Evolutionary conservation across 2,329 filamentous ascomycete species (phyloP), one percentile per base, ranked within the genome.

Genomic region (Aspergillus latus): DNA sequence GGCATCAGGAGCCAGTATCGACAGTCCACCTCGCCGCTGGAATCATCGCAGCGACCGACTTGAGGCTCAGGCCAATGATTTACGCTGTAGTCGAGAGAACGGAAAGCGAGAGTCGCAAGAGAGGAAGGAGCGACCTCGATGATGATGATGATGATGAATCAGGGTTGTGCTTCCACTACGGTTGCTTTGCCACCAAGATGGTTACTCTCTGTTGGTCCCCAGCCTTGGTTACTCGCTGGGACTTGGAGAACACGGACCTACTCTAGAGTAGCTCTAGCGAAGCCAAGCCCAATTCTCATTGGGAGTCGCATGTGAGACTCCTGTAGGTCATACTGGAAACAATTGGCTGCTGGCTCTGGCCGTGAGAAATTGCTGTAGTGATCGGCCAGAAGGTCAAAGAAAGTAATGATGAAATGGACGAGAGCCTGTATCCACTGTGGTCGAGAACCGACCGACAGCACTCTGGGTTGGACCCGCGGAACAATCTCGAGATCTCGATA

Each of bases 171-270:
- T 46, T 32, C 36, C 32, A 30, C 40, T 32, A 37, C 47, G 21
- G 21, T 43, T 21, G 28, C 30, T 49, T 57, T 49, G 54, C 54
- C 54, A 57, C 54, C 45, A 52, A 32, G 45, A 29, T 9, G 37
- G 5, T 26, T 29, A 28, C 21, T 21, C 34, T 29, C 21, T 43
- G 46, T 45, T 51, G 49, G 54, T 36, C 21, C 36, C 39, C 39
- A 45, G 39, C 26, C 37, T 56, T 56, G 28, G 16, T 44, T 53
- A 21, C 21, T 21, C 21, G 21, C 58, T 60, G 44, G 43, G 49
- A 47, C 32, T n/a, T 37, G 30, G 40, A 56, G 30, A 54, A 47
- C 56, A 60, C 59, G 54, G 59, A 57, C 59, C 56, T 56, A 21
- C 21, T 28, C 52, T 30, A 15, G 43, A 56, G 49, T 43, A 56